Evolutionary conservation across 495 filamentous ascomycete genomes (phyloP).

Genomic region (Aspergillus hancockii): DNA sequence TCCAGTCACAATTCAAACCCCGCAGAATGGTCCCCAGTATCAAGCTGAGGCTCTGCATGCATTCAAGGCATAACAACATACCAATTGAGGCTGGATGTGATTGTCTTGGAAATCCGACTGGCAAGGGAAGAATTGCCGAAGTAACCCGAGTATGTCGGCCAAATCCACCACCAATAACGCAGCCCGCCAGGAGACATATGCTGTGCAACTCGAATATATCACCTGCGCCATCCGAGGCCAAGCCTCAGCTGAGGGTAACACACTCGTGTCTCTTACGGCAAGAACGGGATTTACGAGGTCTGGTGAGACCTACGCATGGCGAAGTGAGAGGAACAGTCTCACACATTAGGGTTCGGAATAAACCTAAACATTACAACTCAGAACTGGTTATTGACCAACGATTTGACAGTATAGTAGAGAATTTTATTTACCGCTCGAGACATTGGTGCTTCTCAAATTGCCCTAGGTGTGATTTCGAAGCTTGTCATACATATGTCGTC

Average conservation of each 20-base stretch:
- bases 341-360: neutral
- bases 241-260: neutral
- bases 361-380: neutral
- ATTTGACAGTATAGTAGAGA: neutral
- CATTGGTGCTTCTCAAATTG: neutral
- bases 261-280: neutral
- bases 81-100: neutral
- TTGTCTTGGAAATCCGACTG: neutral
- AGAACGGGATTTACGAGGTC: neutral
- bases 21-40: neutral
- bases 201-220: neutral
- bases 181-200: neutral
- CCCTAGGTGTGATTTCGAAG: neutral
- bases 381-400: neutral
- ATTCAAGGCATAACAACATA: neutral
- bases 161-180: neutral
- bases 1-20: neutral
- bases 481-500: neutral
- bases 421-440: neutral
- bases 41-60: neutral
- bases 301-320: slow-evolving; percentile 9
- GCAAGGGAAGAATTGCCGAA: neutral
- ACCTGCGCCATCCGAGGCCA: slow-evolving; percentile 3
- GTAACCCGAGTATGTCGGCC: neutral
- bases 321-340: neutral